Evolutionary conservation across 768 basidiomycete genomes (phyloP), one percentile per base, ranked within the genome.

Genomic region (Ephemerocybe angulata): DNA sequence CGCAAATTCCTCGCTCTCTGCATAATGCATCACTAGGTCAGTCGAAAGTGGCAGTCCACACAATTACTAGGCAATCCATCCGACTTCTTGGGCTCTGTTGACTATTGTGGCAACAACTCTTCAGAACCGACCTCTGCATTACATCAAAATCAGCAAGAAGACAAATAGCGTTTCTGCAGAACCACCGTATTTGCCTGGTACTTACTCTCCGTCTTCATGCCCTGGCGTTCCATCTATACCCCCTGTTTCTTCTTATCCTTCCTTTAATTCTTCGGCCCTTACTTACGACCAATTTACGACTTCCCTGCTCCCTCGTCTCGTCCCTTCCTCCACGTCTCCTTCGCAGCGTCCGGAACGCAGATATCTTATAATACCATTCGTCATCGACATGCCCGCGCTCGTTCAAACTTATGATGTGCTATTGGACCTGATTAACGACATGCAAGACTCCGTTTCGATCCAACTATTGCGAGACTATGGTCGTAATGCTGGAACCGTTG

Each of bases 401-500:
- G 73, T 82, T 13, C 77, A 84, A 67, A 66, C 64, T 56, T 87
- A 85, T 71, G 86, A 86, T 63, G 77, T 87, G 65, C 74, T 82
- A 52, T 80, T 88, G 65, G 83, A 84, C 65, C 78, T 88, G 66
- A 80, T 79, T 48, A 88, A 88, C 67, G 86, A 88, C 62, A 86
- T 84, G 15, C 79, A 74, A 61, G 82, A 85, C 63, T 78, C 73
- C 52, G 79, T 83, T 56, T 82, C 85, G 40, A 72, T 88, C 33
- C 85, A 88, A 65, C 76, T 85, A 28, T 69, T 85, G 56, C 76
- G 79, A 31, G 81, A 87, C 68, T 87, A 87, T 59, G 85, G 83
- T 43, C 74, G 79, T 50, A 76, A 76, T 48, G 70, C 78, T 15
- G 77, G 76, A 50, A 74, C 80, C 49, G 75, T 81, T 56, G 76